A percentile compares a stretch with the other conserved stretches of the same genome.
phyloP scores from a whole-genome alignment of 805 yeast species.

The Pichia deserticola region DNA sequence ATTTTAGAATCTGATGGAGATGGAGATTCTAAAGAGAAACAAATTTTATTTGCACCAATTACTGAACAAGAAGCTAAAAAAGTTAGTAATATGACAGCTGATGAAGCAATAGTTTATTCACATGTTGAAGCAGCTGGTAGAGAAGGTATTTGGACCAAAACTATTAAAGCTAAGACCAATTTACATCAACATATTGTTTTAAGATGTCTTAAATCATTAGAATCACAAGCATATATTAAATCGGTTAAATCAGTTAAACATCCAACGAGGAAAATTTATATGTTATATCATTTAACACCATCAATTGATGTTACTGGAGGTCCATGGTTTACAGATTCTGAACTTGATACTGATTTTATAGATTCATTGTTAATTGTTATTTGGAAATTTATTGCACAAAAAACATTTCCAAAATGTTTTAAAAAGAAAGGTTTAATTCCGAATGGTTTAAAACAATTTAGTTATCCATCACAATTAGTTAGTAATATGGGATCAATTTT shows the following conservation, averaged over 20 bases:
- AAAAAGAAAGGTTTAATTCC: conserved; percentile 27
- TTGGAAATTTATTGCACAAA: conserved; percentile 78
- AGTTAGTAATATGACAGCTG: conserved; percentile 69
- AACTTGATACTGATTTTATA: conserved; percentile 88
- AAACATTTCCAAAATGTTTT: conserved; percentile 70
- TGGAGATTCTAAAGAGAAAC: conserved; percentile 9
- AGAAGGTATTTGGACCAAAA: conserved; percentile 95
- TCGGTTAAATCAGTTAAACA: conserved; percentile 81
- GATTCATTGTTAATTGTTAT: conserved; percentile 74
- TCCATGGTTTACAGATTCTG: conserved; percentile 97
- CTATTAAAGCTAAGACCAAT: conserved; percentile 80
- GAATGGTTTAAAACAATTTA: conserved; percentile 20
- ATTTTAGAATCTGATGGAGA: conserved; percentile 52
- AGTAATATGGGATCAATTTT: conserved; percentile 34
- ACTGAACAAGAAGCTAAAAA: conserved; percentile 67
- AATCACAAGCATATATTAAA: conserved; percentile 76
- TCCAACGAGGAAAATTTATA: conserved; percentile 93
- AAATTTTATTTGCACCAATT: conserved; percentile 72
- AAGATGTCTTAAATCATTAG: conserved; percentile 74
- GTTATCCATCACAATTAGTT: conserved; percentile 20
- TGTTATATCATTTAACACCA: conserved; percentile 91
- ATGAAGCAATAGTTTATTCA: conserved; percentile 86
- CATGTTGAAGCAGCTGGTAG: conserved; percentile 89
- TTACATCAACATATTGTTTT: conserved; percentile 86
- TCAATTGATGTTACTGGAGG: conserved; percentile 96